Evolutionary conservation across 805 yeast species (phyloP).

Genomic region (Blastobotrys mokoenaii): DNA sequence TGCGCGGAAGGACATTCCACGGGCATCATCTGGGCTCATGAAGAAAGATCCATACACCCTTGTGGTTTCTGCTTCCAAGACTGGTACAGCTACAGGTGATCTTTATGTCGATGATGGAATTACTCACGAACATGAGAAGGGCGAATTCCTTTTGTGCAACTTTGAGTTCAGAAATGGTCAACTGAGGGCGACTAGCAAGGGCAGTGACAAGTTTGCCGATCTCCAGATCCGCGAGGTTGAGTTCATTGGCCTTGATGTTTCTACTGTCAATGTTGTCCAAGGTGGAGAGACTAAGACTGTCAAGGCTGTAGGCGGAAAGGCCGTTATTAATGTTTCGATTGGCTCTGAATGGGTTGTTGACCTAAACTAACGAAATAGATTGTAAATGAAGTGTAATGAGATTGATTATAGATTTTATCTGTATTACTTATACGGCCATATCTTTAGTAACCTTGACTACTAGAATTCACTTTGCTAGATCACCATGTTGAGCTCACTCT

Average conservation of each 20-base stretch:
- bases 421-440: no score
- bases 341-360: neutral
- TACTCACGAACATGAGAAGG: slow-evolving; percentile 45
- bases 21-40: slow-evolving; percentile 77
- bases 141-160: slow-evolving; percentile 30
- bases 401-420: no score
- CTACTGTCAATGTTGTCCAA: neutral
- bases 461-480: no score
- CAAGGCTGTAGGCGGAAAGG: neutral
- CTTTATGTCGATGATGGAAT: slow-evolving; percentile 83
- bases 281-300: neutral
- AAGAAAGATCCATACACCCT: slow-evolving; percentile 70
- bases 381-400: no score
- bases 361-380: no score
- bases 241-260: neutral
- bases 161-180: neutral
- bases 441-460: no score
- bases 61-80: slow-evolving; percentile 45
- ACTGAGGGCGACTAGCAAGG: neutral
- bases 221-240: neutral
- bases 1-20: slow-evolving; percentile 58
- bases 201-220: neutral
- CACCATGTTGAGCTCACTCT: no score
- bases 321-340: neutral
- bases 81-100: slow-evolving; percentile 44